Evolutionary conservation across 106 monocot genomes (phyloP), one percentile per base, ranked within the genome.

Genomic region (Vanilla planifolia): DNA sequence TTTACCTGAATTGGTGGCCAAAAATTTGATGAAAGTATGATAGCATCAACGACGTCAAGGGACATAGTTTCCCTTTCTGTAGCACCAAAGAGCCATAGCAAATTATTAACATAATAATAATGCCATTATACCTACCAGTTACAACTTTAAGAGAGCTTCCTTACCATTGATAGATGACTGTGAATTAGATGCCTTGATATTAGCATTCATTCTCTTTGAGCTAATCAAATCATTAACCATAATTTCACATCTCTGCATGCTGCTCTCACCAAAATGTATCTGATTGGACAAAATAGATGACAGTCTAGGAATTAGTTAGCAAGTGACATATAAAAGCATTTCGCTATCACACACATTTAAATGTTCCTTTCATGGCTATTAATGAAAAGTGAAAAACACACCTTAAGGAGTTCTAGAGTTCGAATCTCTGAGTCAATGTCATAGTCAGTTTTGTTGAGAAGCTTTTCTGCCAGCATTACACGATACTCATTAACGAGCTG

Each of bases 201-300:
- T 98, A 61, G 82, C 48, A 77, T 98, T 98, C 37, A 72, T 92
- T 75, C 98, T 88, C 74, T 98, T 98, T 11, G 88, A 98, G 73
- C 80, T 83, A 73, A 98, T 98, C 46, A 98, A 55, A 82, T 98
- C 98, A 80, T 92, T 98, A 45, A 92, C 73, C 98, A 98, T 98
- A 52, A 98, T 92, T 75, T 98, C 98, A 69, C 98, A 98, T 55
- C 73, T 92, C 67, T 92, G 98, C 92, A 92, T 98, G 67, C 81
- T 98, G 70, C 76, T 88, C 60, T 98, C 98, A 50, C 98, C 98
- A 85, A 98, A 98, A 51, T 98, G 91, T 73, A 98, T 98, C 98
- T 98, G 73, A 59, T 62, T 43, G 78, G 4, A 66, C 8, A 72
- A 17, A 29, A 53, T 11, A 53, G 11, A 2, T 40, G 40, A 40